Percentiles rank a stretch among this genome's conserved stretches.
phyloP scores from a whole-genome alignment of 2,329 filamentous ascomycete genomes.

The Calonectria hongkongensis region DNA sequence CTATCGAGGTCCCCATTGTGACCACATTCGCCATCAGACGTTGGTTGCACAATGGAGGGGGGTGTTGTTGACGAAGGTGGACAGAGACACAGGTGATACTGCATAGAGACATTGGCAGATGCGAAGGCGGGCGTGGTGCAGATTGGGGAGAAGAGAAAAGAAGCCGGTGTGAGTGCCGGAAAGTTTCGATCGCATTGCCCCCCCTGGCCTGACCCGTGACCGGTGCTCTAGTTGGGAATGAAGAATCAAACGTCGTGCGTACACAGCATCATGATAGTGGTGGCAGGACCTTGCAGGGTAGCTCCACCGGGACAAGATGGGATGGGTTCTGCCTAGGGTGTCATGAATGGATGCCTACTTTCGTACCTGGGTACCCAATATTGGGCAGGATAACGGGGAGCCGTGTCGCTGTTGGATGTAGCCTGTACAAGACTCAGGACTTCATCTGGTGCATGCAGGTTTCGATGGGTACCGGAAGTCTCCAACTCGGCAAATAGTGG shows the following conservation, averaged over 20 bases:
- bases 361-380: conserved; percentile 6
- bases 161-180: conserved; percentile 3
- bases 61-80: conserved; percentile 25
- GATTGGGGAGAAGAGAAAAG: neutral
- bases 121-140: neutral
- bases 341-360: conserved; percentile 14
- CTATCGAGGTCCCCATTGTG: neutral
- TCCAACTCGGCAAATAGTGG: conserved; percentile 6
- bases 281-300: neutral
- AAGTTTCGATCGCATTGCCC: conserved; percentile 30
- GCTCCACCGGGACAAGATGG: conserved; percentile 1
- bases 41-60: conserved; percentile 11
- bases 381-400: conserved; percentile 11
- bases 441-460: neutral
- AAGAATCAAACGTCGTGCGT: conserved; percentile 6
- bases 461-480: conserved; percentile 16
- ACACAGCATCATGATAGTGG: neutral
- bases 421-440: neutral
- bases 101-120: conserved; percentile 15
- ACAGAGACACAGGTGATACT: conserved; percentile 28
- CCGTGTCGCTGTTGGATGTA: neutral
- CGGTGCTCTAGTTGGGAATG: conserved; percentile 6
- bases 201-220: conserved; percentile 22
- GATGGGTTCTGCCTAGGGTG: conserved; percentile 8
- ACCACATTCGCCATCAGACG: neutral